Percentiles rank a stretch among this genome's conserved stretches.
These are phyloP conservation scores for Sordariomycetes sp. DNA, from an alignment of 2,329 filamentous ascomycete species.

Conservation along the genomic window DNA sequence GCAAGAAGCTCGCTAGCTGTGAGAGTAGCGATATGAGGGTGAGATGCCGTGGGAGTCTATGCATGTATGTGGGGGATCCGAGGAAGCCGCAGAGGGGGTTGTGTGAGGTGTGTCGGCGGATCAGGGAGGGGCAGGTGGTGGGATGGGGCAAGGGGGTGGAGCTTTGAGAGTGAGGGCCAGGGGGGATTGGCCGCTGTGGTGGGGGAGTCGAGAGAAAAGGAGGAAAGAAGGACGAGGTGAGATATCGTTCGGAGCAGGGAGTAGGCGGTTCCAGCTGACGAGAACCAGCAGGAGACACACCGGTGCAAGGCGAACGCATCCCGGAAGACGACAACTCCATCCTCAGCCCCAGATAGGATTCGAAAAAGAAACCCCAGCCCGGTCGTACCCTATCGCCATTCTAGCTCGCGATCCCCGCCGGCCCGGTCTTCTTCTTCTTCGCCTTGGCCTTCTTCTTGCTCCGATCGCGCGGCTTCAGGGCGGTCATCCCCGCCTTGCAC, in stretches of 20 bases:
- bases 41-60: constrained; percentile 20
- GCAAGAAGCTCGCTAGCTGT: constrained; percentile 24
- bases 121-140: background rate
- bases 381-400: background rate
- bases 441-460: constrained; percentile 78
- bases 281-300: background rate
- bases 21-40: constrained; percentile 17
- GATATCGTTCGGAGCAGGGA: too few species aligned
- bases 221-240: background rate
- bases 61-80: constrained; percentile 24
- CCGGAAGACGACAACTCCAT: background rate
- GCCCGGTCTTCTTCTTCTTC: constrained; percentile 51
- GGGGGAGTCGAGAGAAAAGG: background rate
- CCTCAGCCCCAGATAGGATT: background rate
- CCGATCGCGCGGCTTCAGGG: constrained; percentile 85
- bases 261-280: too few species aligned
- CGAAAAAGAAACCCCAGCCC: background rate
- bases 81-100: constrained; percentile 19
- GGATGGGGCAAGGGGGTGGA: background rate
- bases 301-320: too few species aligned
- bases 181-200: background rate
- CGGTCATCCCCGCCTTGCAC: constrained; percentile 80
- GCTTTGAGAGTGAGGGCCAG: background rate
- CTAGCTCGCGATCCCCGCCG: constrained; percentile 3
- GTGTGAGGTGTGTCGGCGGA: constrained; percentile 17